Conservation (phyloP, 2,329 filamentous ascomycete genomes). For the Thielaviopsis musarum region DNA sequence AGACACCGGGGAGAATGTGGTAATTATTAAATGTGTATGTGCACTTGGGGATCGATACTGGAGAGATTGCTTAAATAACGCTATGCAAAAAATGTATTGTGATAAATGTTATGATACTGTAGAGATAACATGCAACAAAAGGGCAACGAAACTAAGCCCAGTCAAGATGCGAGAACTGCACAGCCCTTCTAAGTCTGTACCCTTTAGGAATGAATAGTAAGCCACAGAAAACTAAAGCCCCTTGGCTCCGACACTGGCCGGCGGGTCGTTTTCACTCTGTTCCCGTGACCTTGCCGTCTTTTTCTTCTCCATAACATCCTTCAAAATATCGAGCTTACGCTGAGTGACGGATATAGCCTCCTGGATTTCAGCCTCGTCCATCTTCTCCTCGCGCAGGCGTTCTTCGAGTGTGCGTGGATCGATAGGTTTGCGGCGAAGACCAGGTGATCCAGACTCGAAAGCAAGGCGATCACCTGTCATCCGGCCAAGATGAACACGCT, state of each 20-base stretch:
- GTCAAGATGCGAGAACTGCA: too few species aligned
- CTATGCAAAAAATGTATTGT: too few species aligned
- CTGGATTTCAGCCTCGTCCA: conserved; percentile 57
- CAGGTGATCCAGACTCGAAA: conserved; percentile 15
- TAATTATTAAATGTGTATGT: too few species aligned
- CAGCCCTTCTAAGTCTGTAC: not conserved
- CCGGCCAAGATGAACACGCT: conserved; percentile 58
- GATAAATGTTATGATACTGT: too few species aligned
- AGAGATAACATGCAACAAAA: too few species aligned
- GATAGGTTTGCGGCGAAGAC: conserved; percentile 26
- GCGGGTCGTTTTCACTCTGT: not conserved
- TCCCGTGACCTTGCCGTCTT: conserved; percentile 17
- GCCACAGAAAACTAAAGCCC: not conserved
- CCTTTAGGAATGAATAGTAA: not conserved
- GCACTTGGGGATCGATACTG: too few species aligned
- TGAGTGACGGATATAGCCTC: conserved; percentile 77
- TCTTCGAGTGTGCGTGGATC: conserved; percentile 43
- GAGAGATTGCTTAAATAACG: too few species aligned
- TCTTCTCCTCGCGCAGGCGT: conserved; percentile 38
- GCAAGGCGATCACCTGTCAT: conserved; percentile 24
- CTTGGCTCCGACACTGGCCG: not conserved
- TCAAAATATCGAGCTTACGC: conserved; percentile 62
- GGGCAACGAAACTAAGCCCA: too few species aligned
- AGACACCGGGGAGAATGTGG: too few species aligned
- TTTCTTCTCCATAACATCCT: conserved; percentile 50